Percentiles rank a stretch among this genome's conserved stretches.
Evolutionary conservation across 2,329 filamentous ascomycete species (phyloP).

Genomic region (Fusarium graminum): DNA sequence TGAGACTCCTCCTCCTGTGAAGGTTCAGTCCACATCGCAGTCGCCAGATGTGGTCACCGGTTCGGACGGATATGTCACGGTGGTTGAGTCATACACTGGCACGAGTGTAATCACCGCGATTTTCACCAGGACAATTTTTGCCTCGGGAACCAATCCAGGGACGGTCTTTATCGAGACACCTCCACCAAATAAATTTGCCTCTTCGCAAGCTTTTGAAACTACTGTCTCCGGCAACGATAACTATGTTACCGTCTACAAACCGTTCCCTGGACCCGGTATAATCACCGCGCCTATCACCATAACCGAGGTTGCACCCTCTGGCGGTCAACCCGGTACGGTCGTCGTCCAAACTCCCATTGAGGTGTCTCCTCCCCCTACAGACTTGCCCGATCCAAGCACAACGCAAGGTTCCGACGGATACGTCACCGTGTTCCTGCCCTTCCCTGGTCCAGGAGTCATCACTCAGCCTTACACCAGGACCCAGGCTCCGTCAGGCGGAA

Average conservation of each 20-base stretch:
- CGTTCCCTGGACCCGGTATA: constrained; percentile 31
- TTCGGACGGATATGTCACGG: not conserved
- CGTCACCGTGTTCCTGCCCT: constrained; percentile 19
- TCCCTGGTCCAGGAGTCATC: constrained; percentile 23
- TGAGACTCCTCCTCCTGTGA: constrained; percentile 27
- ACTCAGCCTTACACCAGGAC: constrained; percentile 17
- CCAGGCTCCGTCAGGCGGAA: constrained; percentile 25
- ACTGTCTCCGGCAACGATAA: constrained; percentile 28
- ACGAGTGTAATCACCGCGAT: constrained; percentile 27
- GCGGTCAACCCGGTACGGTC: constrained; percentile 28
- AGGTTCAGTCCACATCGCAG: constrained; percentile 17
- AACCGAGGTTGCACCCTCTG: constrained; percentile 20
- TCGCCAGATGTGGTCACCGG: constrained; percentile 7
- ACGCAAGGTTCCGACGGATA: constrained; percentile 17
- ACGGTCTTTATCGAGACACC: constrained; percentile 37
- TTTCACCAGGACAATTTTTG: constrained; percentile 28
- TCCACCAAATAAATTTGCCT: constrained; percentile 23
- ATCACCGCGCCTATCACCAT: constrained; percentile 38
- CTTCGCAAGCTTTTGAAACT: constrained; percentile 13
- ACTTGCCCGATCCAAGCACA: constrained; percentile 4
- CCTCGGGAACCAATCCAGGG: constrained; percentile 26
- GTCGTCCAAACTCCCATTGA: constrained; percentile 28
- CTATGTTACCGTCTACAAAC: constrained; percentile 33
- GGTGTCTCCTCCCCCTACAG: not conserved
- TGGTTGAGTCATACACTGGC: constrained; percentile 24